These are phyloP conservation scores for Tolypocladium sp. DNA, from an alignment of 2,329 filamentous ascomycete species.

Conservation along the genomic window DNA sequence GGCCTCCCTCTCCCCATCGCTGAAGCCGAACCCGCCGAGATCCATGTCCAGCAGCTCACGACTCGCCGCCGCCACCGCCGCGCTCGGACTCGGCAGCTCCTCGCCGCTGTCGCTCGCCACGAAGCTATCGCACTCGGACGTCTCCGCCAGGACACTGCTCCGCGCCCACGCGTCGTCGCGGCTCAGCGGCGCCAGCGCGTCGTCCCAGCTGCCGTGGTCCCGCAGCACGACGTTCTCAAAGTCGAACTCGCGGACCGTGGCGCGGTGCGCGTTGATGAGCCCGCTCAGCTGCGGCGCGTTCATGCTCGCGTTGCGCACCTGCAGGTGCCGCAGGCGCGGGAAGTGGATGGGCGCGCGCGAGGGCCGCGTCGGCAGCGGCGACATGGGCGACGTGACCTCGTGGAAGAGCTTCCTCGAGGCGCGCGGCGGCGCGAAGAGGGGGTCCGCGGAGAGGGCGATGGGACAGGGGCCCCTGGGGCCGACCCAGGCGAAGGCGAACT, in stretches of 20 bases:
- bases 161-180: slow-evolving; percentile 20
- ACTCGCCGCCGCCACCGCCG: slow-evolving; percentile 45
- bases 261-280: slow-evolving; percentile 58
- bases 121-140: not conserved
- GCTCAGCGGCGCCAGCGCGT: slow-evolving; percentile 63
- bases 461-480: slow-evolving; percentile 69
- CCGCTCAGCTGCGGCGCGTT: slow-evolving; percentile 60
- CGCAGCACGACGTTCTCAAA: slow-evolving; percentile 68
- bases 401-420: slow-evolving; percentile 50
- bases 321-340: slow-evolving; percentile 56
- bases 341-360: slow-evolving; percentile 52
- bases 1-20: slow-evolving; percentile 21
- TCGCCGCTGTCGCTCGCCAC: slow-evolving; percentile 17
- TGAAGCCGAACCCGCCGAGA: slow-evolving; percentile 27
- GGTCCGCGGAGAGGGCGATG: slow-evolving; percentile 59
- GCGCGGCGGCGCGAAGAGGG: slow-evolving; percentile 52
- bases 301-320: slow-evolving; percentile 64
- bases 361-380: slow-evolving; percentile 45
- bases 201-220: slow-evolving; percentile 66
- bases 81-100: slow-evolving; percentile 37
- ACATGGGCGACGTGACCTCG: slow-evolving; percentile 57
- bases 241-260: slow-evolving; percentile 65
- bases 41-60: slow-evolving; percentile 34
- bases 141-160: slow-evolving; percentile 21
- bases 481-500: slow-evolving; percentile 70